Percentiles rank a stretch among this genome's conserved stretches.
Conservation (phyloP, 345 rosid genomes). For the Reutealis trisperma region DNA sequence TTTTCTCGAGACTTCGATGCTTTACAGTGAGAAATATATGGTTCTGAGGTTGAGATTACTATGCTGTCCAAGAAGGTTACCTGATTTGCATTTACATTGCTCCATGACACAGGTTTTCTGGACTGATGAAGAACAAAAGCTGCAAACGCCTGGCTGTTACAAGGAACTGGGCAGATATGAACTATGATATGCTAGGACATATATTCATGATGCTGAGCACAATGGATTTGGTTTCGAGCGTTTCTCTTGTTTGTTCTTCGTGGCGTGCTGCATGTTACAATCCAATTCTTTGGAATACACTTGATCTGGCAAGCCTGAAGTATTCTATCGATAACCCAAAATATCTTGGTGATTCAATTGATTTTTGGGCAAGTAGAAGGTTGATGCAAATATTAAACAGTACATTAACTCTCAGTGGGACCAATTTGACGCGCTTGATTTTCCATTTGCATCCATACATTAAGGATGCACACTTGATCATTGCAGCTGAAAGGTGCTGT, state of each 20-base stretch:
- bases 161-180: too few species aligned
- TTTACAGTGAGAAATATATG: too few species aligned
- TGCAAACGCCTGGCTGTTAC: too few species aligned
- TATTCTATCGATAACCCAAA: background rate
- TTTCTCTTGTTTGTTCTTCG: constrained; percentile 15
- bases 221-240: constrained; percentile 6
- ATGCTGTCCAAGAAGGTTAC: too few species aligned
- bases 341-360: background rate
- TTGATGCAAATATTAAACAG: constrained; percentile 4
- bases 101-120: too few species aligned
- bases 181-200: too few species aligned
- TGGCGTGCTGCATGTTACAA: constrained; percentile 8
- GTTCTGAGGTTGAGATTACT: too few species aligned
- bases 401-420: constrained; percentile 10
- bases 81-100: too few species aligned
- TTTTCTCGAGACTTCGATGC: too few species aligned
- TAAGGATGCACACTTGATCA: constrained; percentile 16
- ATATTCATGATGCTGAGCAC: background rate
- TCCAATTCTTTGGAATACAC: too few species aligned
- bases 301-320: too few species aligned
- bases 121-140: too few species aligned
- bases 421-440: constrained; percentile 15
- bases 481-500: background rate
- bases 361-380: background rate
- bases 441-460: constrained; percentile 1